Evolutionary conservation across 495 filamentous ascomycete genomes (phyloP).

Genomic region (Penicillium robsamsonii): DNA sequence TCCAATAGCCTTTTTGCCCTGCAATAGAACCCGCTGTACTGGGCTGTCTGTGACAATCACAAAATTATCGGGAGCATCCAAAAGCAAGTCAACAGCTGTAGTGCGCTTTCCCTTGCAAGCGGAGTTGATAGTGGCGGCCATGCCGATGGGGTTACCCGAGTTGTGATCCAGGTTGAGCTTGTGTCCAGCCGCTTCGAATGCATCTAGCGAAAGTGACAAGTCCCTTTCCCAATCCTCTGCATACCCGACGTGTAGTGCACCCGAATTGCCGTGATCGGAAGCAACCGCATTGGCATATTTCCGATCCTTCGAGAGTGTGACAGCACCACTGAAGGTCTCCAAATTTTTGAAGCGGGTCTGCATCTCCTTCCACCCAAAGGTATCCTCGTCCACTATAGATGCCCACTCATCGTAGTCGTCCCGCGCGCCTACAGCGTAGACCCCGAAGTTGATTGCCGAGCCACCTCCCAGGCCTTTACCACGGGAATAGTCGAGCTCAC

Average conservation of each 20-base stretch:
- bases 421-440: constrained; percentile 54
- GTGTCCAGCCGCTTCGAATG: constrained; percentile 47
- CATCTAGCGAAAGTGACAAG: constrained; percentile 42
- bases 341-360: constrained; percentile 48
- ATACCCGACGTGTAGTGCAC: constrained; percentile 48
- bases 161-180: constrained; percentile 56
- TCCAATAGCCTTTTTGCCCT: constrained; percentile 51
- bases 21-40: constrained; percentile 51
- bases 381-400: constrained; percentile 35
- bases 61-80: constrained; percentile 46
- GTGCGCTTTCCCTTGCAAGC: constrained; percentile 46
- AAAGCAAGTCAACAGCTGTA: constrained; percentile 53
- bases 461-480: constrained; percentile 61
- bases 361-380: constrained; percentile 52
- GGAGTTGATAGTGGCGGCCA: constrained; percentile 49
- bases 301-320: constrained; percentile 34
- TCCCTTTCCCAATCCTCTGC: constrained; percentile 50
- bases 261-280: constrained; percentile 49
- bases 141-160: constrained; percentile 59
- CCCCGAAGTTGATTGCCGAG: constrained; percentile 62
- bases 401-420: constrained; percentile 63
- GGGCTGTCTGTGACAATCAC: constrained; percentile 47
- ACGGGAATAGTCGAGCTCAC: constrained; percentile 55
- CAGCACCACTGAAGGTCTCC: constrained; percentile 50
- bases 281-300: constrained; percentile 32